Base-by-base conservation (phyloP, 331 rosid genomes). In the Dryas integrifolia region DNA sequence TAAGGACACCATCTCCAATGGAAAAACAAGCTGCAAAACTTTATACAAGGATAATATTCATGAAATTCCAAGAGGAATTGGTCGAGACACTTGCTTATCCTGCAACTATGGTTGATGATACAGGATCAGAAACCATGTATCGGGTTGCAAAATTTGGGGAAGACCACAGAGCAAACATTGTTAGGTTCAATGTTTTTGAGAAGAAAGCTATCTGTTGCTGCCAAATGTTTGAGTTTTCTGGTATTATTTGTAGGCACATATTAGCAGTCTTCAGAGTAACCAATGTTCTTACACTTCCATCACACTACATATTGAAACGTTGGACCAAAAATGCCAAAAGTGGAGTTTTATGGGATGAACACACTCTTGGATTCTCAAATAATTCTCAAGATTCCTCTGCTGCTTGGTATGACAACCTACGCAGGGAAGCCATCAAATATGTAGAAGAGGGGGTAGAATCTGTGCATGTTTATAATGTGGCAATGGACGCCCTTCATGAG, bases 1-100 rank as follows among this genome's bases (percentile, higher is more conserved):
- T 82, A 26, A 79, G 72, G 49, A 82, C 86, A 0, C 83, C 86
- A 4, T 82, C 86, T 48, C 86, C 86, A 35, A 82, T 79, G 86
- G 86, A 82, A 60, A 83, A 83, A 73, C 83, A 83, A 69, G 84
- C 82, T 35, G 86, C 82, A 38, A 58, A 77, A 67, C 70, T 76
- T 40, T 79, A 67, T 66, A 83, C 86, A 10, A 79, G 82, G 74
- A 69, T 72, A 35, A 69, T 83, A 68, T 83, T 79, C 41, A 69
- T 70, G 69, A 83, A 73, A 52, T 83, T 83, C 59, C 86, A 83
- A 49, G 84, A 79, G 67, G 86, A 83, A 68, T 66, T 83, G 73
- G 84, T 83, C 7, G 84, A 79, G 70, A 79, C 84, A 15, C 86
- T 79, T 58, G 82, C 84, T 67, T 83, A 79, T 76, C 74, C 72